Evolutionary conservation across 164 flowering plant species (phyloP).

Genomic region (Chimonanthus praecox): DNA sequence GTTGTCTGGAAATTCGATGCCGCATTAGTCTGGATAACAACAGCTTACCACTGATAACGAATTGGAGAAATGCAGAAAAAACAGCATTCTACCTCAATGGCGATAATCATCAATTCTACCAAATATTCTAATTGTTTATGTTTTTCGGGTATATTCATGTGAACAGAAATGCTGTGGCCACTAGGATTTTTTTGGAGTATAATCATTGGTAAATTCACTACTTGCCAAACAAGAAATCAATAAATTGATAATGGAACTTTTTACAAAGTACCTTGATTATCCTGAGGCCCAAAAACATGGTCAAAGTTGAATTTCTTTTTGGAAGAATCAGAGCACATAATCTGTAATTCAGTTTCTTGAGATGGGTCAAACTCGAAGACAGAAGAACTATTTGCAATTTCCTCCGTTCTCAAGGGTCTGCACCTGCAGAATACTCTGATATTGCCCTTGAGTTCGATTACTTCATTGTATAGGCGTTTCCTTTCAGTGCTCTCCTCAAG

Average conservation of each 20-base stretch:
- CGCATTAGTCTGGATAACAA: too few species aligned
- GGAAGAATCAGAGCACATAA: constrained; percentile 55
- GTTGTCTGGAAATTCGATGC: too few species aligned
- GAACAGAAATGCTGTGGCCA: too few species aligned
- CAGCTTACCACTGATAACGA: too few species aligned
- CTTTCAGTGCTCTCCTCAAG: constrained; percentile 52
- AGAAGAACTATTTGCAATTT: constrained; percentile 45
- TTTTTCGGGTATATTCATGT: neutral
- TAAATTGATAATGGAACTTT: too few species aligned
- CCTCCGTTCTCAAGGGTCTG: constrained; percentile 62
- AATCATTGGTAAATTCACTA: neutral
- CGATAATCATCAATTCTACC: neutral
- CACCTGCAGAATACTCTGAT: constrained; percentile 93
- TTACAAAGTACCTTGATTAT: constrained; percentile 54
- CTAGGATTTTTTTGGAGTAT: too few species aligned
- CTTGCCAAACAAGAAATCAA: neutral
- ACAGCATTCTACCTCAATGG: neutral
- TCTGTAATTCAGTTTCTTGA: constrained; percentile 59
- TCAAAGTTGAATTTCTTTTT: constrained; percentile 79
- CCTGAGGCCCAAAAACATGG: constrained; percentile 67
- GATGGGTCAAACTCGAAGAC: constrained; percentile 61
- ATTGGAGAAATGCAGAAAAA: too few species aligned
- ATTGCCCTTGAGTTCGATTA: constrained; percentile 83
- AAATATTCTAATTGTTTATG: neutral
- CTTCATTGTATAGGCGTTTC: constrained; percentile 80